Evolutionary conservation across 139 green algal genomes (phyloP), one percentile per base, ranked within the genome.

Genomic region (Picochlorum sp.): DNA sequence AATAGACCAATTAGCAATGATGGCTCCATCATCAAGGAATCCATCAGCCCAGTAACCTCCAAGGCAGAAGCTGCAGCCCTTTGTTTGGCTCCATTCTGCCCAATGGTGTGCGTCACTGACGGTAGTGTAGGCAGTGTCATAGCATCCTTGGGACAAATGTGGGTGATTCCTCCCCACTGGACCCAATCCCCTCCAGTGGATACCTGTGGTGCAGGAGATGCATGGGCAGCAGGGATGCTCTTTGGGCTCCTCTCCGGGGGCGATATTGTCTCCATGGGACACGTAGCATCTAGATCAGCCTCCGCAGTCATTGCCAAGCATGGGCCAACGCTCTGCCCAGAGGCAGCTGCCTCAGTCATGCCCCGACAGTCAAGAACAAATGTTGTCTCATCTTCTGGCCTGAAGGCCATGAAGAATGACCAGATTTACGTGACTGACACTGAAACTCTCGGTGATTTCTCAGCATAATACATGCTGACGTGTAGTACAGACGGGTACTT

Each of bases 121-220:
- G 91, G 91, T n/a, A 68, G 56, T 44, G 58, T 67, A 4, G 87
- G 87, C 18, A 81, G 69, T 26, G 77, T 64, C 64, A 76, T 91
- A 3, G 65, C 67, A 1, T 76, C 78, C 1, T 58, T 88, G 65
- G 85, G 84, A 2, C 58, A 78, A 62, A 51, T 89, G 34, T 62
- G 84, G 41, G 60, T 58, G 38, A 66, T 91, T 20, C 84, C 84
- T 2, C 81, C 87, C 6, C 76, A 78, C 69, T 92, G 85, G 88
- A 61, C 63, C 0, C 41, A 71, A 5, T n/a, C 74, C 7, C 58
- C 74, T 5, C 85, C 90, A 11, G 82, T 95, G 44, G 91, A 97
- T 74, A 96, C 88, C 1, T 95, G 86, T 61, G 91, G 91, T 20
- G 88, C 88, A 16, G 86, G 88, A 4, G 89, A 96, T 65, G 89